Base-by-base conservation (phyloP, 139 green algal species). In the Picochlorum sp. region DNA sequence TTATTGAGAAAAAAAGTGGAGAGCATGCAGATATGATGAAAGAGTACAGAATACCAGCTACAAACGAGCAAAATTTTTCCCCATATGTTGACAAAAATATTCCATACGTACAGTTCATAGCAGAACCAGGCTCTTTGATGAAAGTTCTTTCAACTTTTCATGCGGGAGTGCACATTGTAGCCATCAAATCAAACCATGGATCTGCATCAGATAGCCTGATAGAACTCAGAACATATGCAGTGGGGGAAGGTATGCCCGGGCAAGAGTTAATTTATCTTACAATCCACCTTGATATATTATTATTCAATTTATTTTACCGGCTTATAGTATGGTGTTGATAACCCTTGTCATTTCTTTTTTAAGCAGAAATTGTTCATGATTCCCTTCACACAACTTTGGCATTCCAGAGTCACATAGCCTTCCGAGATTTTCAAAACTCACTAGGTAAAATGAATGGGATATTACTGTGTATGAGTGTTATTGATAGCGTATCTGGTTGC, bases 101-200 rank as follows among this genome's bases (percentile, higher is more conserved):
- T 5, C 77, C 77, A 52, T 73, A 83, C 6, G 75, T 75, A 9
- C 58, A 54, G 7, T 65, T 89, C 1, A 54, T 82, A 0, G 84
- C 74, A 9, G 70, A 84, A 30, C 63, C 83, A 3, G 41, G 37
- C 22, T 77, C 50, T 20, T 50, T 64, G 7, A 54, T 33, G 53
- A 82, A 81, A 68, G 63, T 89, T 30, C 64, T 92, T 35, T 61
- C 57, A 32, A 80, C 55, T 16, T 92, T 92, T 57, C 80, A 91
- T 49, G 54, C 56, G 25, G 73, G 58, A 0, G 47, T 90, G 41
- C 77, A 87, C 16, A 82, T 89, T 61, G 69, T 87, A 31, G 85
- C 73, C 25, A 71, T 91, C 10, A 47, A 47, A 20, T 47, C 18
- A 26, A n/a, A 47, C 39, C 22, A 16, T 47, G 18, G 22, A 47